A percentile compares a stretch with the other conserved stretches of the same genome.
These are phyloP conservation scores for Pyrus bretschneideri DNA, from an alignment of 306 rosid species.

Conservation along the genomic window DNA sequence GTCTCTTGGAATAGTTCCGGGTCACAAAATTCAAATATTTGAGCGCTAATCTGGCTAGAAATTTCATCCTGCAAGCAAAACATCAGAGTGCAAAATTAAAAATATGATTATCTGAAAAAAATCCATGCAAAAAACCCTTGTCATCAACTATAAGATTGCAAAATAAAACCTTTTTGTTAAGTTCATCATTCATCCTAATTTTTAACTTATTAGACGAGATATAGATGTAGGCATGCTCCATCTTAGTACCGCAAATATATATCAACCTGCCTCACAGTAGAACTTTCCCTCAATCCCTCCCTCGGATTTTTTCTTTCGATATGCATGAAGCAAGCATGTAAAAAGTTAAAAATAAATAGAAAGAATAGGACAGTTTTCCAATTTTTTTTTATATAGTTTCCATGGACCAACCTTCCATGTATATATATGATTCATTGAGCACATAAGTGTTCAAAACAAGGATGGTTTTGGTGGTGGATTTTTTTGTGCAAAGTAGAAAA, in stretches of 20 bases:
- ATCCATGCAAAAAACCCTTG: background rate
- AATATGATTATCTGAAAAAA: background rate
- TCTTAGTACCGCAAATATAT: background rate
- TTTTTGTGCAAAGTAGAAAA: constrained; percentile 24
- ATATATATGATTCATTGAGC: constrained; percentile 26
- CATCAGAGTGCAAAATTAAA: constrained; percentile 21
- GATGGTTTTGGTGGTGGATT: constrained; percentile 20
- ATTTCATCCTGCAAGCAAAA: constrained; percentile 78
- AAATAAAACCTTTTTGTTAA: constrained; percentile 25
- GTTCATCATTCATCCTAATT: constrained; percentile 45
- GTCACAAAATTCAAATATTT: constrained; percentile 61
- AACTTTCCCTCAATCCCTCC: background rate
- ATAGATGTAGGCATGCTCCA: constrained; percentile 18
- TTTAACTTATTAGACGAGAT: constrained; percentile 15
- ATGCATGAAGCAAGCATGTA: constrained; percentile 1
- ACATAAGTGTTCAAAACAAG: constrained; percentile 25
- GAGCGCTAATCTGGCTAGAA: constrained; percentile 72
- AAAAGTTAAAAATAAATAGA: background rate
- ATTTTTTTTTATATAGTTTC: constrained; percentile 22
- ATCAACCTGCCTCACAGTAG: background rate
- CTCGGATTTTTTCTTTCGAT: background rate
- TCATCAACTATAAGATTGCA: background rate
- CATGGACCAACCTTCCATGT: constrained; percentile 25
- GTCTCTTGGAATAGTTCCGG: constrained; percentile 65
- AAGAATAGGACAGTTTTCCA: constrained; percentile 16